Conservation (phyloP, 2,329 filamentous ascomycete species). For the Aspergillus sp. region DNA sequence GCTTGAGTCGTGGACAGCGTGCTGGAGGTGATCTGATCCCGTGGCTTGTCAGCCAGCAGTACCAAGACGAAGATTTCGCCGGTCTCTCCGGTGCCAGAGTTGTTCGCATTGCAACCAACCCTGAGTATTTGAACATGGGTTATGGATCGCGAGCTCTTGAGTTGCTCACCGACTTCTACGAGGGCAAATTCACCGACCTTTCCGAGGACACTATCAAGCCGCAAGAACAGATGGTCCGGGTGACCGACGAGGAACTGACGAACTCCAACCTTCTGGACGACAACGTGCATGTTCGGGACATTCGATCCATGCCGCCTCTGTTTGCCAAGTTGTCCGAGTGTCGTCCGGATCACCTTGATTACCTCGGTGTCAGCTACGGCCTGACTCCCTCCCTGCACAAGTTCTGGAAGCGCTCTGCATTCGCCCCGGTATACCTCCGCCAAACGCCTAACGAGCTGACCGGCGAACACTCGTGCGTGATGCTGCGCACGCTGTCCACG, state of each 20-base stretch:
- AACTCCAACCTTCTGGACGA: constrained; percentile 76
- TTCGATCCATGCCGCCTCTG: constrained; percentile 86
- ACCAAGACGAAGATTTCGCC: constrained; percentile 96
- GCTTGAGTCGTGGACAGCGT: constrained; percentile 82
- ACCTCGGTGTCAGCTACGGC: constrained; percentile 93
- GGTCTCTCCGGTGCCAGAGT: constrained; percentile 87
- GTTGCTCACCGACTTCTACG: constrained; percentile 87
- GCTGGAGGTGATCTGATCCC: constrained; percentile 93
- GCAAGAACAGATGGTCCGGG: constrained; percentile 66
- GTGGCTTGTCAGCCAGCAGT: constrained; percentile 96
- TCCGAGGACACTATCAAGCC: constrained; percentile 64
- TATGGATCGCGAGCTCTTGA: constrained; percentile 88
- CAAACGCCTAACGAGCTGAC: constrained; percentile 97
- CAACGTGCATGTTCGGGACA: constrained; percentile 85
- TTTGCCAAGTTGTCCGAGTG: constrained; percentile 86
- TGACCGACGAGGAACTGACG: constrained; percentile 79
- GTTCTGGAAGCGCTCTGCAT: constrained; percentile 91
- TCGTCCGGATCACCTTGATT: constrained; percentile 78
- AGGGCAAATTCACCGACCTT: constrained; percentile 84
- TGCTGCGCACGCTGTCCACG: constrained; percentile 74
- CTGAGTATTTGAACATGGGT: constrained; percentile 88
- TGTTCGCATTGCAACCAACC: constrained; percentile 93
- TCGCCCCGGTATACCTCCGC: constrained; percentile 86
- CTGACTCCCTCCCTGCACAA: constrained; percentile 84
- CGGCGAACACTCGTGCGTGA: constrained; percentile 95